Evolutionary conservation across 192 early-diverging fungal genomes (phyloP).

Genomic region (Backusella mclennaniae): DNA sequence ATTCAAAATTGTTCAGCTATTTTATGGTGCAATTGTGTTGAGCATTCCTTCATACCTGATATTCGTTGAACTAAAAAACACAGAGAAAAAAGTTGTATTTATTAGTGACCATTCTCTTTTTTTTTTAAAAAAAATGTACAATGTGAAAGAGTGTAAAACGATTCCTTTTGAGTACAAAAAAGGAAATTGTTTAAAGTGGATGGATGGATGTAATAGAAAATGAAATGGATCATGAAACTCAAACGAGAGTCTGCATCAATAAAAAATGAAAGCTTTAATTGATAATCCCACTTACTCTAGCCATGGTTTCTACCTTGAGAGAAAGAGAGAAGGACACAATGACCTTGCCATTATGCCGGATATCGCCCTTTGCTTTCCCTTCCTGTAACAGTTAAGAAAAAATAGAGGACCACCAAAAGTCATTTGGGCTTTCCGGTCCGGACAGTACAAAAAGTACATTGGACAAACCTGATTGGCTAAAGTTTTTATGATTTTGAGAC

Average conservation of each 20-base stretch:
- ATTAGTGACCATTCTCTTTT: neutral
- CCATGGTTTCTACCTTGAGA: slow-evolving; percentile 2
- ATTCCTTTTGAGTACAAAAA: neutral
- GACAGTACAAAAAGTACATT: neutral
- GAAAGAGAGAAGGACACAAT: neutral
- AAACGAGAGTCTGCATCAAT: neutral
- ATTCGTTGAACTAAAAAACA: slow-evolving; percentile 26
- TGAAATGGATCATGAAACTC: neutral
- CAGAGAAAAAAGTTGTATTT: neutral
- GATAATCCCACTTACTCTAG: neutral
- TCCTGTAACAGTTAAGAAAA: neutral
- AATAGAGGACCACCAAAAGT: too few species aligned
- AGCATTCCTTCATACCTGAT: slow-evolving; percentile 11
- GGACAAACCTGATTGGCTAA: too few species aligned
- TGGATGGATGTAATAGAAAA: slow-evolving; percentile 5
- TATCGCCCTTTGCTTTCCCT: neutral
- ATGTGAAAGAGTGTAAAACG: neutral
- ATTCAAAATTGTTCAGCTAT: neutral
- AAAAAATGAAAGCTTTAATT: neutral
- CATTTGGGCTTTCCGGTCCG: neutral
- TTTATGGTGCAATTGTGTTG: neutral
- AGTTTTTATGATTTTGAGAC: too few species aligned
- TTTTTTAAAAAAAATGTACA: neutral
- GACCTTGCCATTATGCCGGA: neutral
- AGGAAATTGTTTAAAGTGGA: slow-evolving; percentile 2